Evolutionary conservation across 2,329 filamentous ascomycete species (phyloP).

Genomic region (Chrysoporthe puriensis): DNA sequence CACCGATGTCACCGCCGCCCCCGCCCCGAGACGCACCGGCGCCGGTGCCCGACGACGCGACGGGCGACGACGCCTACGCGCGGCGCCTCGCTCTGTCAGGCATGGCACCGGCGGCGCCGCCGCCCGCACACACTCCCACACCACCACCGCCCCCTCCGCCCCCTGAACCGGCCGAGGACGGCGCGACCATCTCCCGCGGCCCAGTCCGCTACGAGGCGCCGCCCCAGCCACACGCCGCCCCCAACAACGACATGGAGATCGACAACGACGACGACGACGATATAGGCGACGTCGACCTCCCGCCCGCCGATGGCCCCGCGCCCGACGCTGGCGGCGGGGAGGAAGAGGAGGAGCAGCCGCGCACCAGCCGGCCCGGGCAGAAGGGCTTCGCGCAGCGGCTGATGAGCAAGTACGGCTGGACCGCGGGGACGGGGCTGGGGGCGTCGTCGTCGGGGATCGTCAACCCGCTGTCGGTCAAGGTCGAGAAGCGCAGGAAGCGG

Average conservation of each 20-base stretch:
- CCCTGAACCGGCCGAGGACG: constrained; percentile 34
- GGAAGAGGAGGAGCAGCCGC: constrained; percentile 44
- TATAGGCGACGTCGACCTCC: constrained; percentile 48
- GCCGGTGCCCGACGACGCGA: constrained; percentile 58
- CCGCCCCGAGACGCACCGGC: constrained; percentile 43
- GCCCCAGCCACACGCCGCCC: constrained; percentile 47
- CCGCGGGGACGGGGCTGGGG: constrained; percentile 83
- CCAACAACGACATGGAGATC: constrained; percentile 45
- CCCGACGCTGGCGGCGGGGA: constrained; percentile 38
- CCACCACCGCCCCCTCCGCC: constrained; percentile 35
- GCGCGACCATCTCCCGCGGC: constrained; percentile 73
- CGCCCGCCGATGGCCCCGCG: constrained; percentile 38
- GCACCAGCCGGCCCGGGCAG: constrained; percentile 75
- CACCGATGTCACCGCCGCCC: constrained; percentile 53
- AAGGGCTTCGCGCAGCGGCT: constrained; percentile 84
- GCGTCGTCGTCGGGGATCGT: constrained; percentile 81
- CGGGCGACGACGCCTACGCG: constrained; percentile 71
- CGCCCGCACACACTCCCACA: constrained; percentile 36
- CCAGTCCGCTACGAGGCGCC: constrained; percentile 71
- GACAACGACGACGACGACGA: constrained; percentile 34
- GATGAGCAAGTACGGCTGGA: constrained; percentile 94
- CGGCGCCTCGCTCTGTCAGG: constrained; percentile 61
- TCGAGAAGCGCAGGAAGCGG: constrained; percentile 83
- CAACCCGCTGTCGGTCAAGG: constrained; percentile 78
- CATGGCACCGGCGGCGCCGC: constrained; percentile 40